Evolutionary conservation across 306 rosid species (phyloP).

Genomic region (Ochetophila trinervis): DNA sequence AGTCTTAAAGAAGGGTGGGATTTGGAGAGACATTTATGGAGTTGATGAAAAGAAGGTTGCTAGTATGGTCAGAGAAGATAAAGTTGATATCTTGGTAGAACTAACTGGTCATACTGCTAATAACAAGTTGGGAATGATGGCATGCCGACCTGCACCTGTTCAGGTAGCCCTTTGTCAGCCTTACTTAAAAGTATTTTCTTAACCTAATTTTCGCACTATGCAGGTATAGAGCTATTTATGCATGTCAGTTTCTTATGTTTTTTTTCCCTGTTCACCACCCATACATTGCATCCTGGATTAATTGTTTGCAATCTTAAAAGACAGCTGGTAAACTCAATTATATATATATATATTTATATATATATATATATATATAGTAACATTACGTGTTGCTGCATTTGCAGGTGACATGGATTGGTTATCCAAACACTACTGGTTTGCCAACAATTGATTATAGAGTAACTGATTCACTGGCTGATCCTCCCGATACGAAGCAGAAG

Average conservation of each 20-base stretch:
- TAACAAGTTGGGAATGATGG: conserved; percentile 96
- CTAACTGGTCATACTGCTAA: conserved; percentile 99
- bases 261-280: too few species aligned
- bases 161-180: conserved; percentile 46
- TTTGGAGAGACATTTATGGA: conserved; percentile 93
- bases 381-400: conserved; percentile 19
- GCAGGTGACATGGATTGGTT: conserved; percentile 99
- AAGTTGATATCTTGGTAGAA: conserved; percentile 91
- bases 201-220: too few species aligned
- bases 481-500: conserved; percentile 83
- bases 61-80: conserved; percentile 79
- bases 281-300: too few species aligned
- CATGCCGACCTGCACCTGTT: conserved; percentile 93
- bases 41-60: conserved; percentile 95
- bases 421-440: conserved; percentile 98
- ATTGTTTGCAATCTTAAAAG: not conserved
- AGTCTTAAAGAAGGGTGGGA: conserved; percentile 79
- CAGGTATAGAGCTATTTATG: not conserved
- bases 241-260: not conserved
- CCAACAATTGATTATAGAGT: conserved; percentile 94
- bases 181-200: too few species aligned
- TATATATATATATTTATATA: not conserved
- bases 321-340: not conserved
- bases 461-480: conserved; percentile 90
- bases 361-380: not conserved